Percentiles rank a stretch among this genome's conserved stretches.
Conservation (phyloP, 495 filamentous ascomycete genomes). For the Rhypophila decipiens region DNA sequence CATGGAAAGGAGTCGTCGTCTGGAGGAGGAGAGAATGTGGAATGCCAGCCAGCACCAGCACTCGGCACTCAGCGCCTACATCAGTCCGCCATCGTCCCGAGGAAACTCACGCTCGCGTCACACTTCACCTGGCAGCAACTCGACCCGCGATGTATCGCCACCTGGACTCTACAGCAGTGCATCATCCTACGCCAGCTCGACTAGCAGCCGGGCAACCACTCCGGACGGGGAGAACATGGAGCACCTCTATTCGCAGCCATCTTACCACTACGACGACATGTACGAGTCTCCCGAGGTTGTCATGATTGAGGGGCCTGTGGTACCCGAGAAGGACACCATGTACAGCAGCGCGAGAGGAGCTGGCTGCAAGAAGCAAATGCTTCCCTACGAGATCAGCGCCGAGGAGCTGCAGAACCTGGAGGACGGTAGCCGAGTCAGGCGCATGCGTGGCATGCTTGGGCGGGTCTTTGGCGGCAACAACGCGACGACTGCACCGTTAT, state of each 20-base stretch:
- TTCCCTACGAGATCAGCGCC: slow-evolving; percentile 43
- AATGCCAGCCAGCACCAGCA: slow-evolving; percentile 4
- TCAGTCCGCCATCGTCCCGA: slow-evolving; percentile 33
- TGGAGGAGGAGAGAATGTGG: slow-evolving; percentile 19
- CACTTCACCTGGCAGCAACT: slow-evolving; percentile 25
- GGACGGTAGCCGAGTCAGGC: slow-evolving; percentile 32
- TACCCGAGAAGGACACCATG: slow-evolving; percentile 21
- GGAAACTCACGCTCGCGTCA: slow-evolving; percentile 31
- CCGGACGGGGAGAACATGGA: slow-evolving; percentile 31
- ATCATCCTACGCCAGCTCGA: slow-evolving; percentile 36
- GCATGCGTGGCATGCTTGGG: slow-evolving; percentile 33
- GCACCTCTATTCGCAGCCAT: slow-evolving; percentile 23
- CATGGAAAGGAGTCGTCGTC: slow-evolving; percentile 11
- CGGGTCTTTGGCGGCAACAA: slow-evolving; percentile 27
- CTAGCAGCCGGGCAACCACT: slow-evolving; percentile 39
- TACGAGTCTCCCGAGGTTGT: slow-evolving; percentile 37
- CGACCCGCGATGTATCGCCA: slow-evolving; percentile 25
- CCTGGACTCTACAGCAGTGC: slow-evolving; percentile 35
- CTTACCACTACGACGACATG: slow-evolving; percentile 18
- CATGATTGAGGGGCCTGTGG: slow-evolving; percentile 21
- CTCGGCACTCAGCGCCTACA: slow-evolving; percentile 13
- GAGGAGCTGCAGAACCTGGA: slow-evolving; percentile 36
- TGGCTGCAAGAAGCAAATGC: slow-evolving; percentile 20
- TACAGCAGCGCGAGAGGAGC: slow-evolving; percentile 13
- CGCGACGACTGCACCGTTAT: neutral